Percentiles rank a stretch among this genome's conserved stretches.
Evolutionary conservation across 805 yeast species (phyloP).

Genomic region (Sugiyamaella americana): DNA sequence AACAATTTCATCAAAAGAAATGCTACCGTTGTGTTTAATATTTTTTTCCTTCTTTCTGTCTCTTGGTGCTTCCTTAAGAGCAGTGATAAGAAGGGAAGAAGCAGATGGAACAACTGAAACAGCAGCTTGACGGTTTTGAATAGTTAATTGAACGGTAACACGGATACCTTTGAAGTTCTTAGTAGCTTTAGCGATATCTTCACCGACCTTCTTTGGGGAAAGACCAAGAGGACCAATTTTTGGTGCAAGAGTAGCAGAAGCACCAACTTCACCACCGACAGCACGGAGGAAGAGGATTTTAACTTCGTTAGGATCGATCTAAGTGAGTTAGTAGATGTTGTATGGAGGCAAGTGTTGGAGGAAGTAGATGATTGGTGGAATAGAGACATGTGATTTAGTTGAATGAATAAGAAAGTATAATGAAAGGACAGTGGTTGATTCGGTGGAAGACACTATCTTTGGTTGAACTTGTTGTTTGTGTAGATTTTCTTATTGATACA

Average conservation of each 20-base stretch:
- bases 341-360: background rate
- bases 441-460: background rate
- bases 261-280: constrained; percentile 99
- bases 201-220: constrained; percentile 99
- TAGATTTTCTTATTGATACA: background rate
- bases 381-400: background rate
- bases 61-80: constrained; percentile 99
- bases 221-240: constrained; percentile 99
- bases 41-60: constrained; percentile 99
- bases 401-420: background rate
- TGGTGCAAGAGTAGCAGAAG: constrained; percentile 99
- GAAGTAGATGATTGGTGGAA: background rate
- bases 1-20: constrained; percentile 91
- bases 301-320: constrained; percentile 98
- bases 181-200: constrained; percentile 99
- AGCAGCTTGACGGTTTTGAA: constrained; percentile 99
- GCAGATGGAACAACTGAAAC: constrained; percentile 99
- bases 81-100: constrained; percentile 96
- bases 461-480: background rate
- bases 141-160: constrained; percentile 97
- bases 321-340: background rate
- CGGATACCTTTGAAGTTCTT: constrained; percentile 98
- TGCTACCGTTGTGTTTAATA: constrained; percentile 98
- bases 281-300: constrained; percentile 98
- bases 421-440: background rate